Conservation (phyloP, 352 stramenopile genomes). For the Pythium phragmiticola region DNA sequence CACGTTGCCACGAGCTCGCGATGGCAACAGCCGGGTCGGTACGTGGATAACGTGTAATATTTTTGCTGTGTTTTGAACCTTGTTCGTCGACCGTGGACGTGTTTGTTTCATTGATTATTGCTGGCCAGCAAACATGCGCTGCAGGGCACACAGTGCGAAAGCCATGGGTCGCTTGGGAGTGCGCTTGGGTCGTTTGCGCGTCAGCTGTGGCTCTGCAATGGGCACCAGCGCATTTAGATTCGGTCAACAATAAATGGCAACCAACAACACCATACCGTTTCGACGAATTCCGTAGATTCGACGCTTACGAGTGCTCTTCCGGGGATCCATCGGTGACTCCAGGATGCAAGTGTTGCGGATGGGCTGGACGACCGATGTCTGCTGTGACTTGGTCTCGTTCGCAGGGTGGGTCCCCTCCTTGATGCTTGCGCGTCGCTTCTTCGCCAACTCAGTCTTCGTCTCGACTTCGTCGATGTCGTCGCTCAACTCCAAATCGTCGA, state of each 20-base stretch:
- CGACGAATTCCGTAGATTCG: constrained; percentile 16
- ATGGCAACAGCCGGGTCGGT: background rate
- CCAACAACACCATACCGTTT: constrained; percentile 1
- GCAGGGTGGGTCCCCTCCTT: background rate
- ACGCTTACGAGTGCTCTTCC: constrained; percentile 2
- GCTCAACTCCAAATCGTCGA: constrained; percentile 18
- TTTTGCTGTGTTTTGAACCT: background rate
- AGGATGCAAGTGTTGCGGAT: constrained; percentile 31
- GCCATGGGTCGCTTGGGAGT: constrained; percentile 8
- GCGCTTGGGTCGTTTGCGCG: constrained; percentile 15
- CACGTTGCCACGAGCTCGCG: background rate
- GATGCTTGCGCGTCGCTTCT: constrained; percentile 3
- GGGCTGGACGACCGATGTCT: background rate
- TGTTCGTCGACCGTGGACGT: background rate
- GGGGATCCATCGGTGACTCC: constrained; percentile 19
- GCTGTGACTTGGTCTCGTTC: background rate
- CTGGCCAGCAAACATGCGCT: constrained; percentile 48
- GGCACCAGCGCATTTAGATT: too few species aligned
- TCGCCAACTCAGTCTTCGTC: constrained; percentile 1
- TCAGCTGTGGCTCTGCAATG: constrained; percentile 3
- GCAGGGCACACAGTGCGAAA: constrained; percentile 31
- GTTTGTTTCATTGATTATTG: background rate
- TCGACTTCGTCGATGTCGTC: background rate
- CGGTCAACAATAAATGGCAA: background rate
- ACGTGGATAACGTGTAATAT: constrained; percentile 15